A percentile compares a stretch with the other conserved stretches of the same genome.
phyloP scores from a whole-genome alignment of 441 rosid species.

The Adansonia madagascariensis region DNA sequence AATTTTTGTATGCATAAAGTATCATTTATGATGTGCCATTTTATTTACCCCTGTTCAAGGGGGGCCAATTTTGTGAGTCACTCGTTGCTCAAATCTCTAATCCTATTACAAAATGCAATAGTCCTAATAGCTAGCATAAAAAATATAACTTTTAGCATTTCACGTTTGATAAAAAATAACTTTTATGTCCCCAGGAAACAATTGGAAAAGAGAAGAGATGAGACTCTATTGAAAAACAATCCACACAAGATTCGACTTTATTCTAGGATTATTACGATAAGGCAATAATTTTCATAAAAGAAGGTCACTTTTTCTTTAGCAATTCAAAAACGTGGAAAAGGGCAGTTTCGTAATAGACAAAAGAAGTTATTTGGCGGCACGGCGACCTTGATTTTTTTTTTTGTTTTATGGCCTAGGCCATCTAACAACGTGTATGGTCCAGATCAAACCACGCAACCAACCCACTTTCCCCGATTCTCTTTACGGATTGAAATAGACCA shows the following conservation, averaged over 20 bases:
- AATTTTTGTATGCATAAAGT: not conserved
- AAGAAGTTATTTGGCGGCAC: slow-evolving; percentile 27
- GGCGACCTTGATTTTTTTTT: slow-evolving; percentile 26
- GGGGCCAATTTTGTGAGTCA: not conserved
- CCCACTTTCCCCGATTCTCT: not conserved
- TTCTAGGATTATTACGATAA: not conserved
- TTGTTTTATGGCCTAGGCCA: not conserved
- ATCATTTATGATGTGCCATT: not conserved
- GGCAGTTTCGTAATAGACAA: slow-evolving; percentile 15
- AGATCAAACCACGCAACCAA: slow-evolving; percentile 26
- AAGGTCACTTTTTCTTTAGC: not conserved
- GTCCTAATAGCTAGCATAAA: too few relatives aligned
- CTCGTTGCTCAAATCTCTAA: too few relatives aligned
- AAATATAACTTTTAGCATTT: not conserved
- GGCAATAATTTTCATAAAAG: not conserved
- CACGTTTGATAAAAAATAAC: not conserved
- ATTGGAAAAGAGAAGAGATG: not conserved
- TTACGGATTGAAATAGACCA: not conserved
- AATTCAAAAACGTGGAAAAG: not conserved
- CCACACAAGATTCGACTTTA: not conserved
- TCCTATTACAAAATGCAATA: too few relatives aligned
- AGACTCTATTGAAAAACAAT: not conserved
- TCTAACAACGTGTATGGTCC: slow-evolving; percentile 31
- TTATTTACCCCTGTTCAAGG: not conserved
- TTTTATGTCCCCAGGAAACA: not conserved